Evolutionary conservation across 2,329 filamentous ascomycete genomes (phyloP), one percentile per base, ranked within the genome.

Genomic region (Blastomyces emzantsi): DNA sequence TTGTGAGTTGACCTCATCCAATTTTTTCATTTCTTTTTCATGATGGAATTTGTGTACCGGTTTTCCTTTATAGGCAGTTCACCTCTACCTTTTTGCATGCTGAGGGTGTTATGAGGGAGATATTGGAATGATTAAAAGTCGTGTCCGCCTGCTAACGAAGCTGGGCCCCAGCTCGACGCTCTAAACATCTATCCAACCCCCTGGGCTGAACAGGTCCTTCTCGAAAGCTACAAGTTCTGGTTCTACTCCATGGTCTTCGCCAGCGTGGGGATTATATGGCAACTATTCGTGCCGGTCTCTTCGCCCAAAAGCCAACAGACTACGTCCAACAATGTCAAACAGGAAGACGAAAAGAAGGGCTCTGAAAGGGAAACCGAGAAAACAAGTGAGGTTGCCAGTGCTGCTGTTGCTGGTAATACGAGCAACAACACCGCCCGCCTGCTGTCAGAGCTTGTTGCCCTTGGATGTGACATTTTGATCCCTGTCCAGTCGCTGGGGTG

Each of bases 191-290:
- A 79, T 47, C 70, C 69, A 1, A 75, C 75, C 1, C 57, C 71
- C 0, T 81, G 77, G 73, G 80, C 81, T 19, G 68, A 69, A n/a
- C 68, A 66, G 33, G 69, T 88, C 3, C 78, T 84, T 56, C 65
- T 81, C 28, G 86, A 90, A 74, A 84, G 83, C 0, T 85, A 89
- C 74, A 82, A 85, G 61, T 86, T 88, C 73, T 92, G 89, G 89
- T 83, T 90, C 66, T 83, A 86, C 49, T 82, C 82, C 0, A 76
- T 90, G 28, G 75, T 75, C 13, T 81, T 82, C 64, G 83, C 81
- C 0, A 74, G 84, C 0, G 52, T 81, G 2, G 70, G 71, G 0
- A 66, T 68, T 13, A 39, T 71, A 0, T 73, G 69, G 68, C 66
- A 66, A 5, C 61, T 73, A 45, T 52, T 69, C 28, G 65, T 67